Base-by-base conservation (phyloP, 2,329 filamentous ascomycete genomes). In the Ophiostoma montium region DNA sequence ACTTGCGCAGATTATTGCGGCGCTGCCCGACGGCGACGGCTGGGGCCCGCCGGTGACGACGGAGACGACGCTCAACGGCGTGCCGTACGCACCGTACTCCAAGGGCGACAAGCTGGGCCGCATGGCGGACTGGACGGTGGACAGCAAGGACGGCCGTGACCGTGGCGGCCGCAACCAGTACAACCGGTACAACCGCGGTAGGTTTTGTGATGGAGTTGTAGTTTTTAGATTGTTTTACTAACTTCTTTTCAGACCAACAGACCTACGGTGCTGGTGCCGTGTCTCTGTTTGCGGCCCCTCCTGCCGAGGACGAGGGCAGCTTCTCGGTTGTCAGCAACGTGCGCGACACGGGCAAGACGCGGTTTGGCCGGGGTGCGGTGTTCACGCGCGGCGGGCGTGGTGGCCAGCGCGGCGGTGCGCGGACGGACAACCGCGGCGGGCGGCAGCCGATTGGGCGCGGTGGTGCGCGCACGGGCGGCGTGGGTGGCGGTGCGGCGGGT, bases 261-360 rank as follows among this genome's bases (percentile, higher is more conserved):
- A 87, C 94, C 46, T 98, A 98, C 65, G 92, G 92, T 56, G 85
- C 90, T 55, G 88, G 88, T 60, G 81, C 85, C 61, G 86, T 80
- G 60, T 84, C 82, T 59, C 74, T 89, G 48, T 98, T 98, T 74
- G 86, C 87, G 55, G 84, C 94, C 53, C 88, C 94, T 61, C 78
- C 82, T 53, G 86, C 86, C 63, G 92, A 96, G 70, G 92, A 98
- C 67, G 92, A 98, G 69, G 88, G 87, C 53, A 87, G 84, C 56
- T 98, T 98, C 79, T 96, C 90, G 59, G 86, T 98, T 49, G 92
- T 98, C 63, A 94, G 94, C 72, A 94, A 95, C 69, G 85, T 84
- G 56, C 80, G 89, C 66, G 86, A 94, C 61, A 84, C 85, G 15
- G 75, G 81, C 56, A 92, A 95, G 72, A 78, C 83, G 50, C 78